Evolutionary conservation across 2,329 filamentous ascomycete genomes (phyloP), one percentile per base, ranked within the genome.

Genomic region (Rasamsonia emersonii): DNA sequence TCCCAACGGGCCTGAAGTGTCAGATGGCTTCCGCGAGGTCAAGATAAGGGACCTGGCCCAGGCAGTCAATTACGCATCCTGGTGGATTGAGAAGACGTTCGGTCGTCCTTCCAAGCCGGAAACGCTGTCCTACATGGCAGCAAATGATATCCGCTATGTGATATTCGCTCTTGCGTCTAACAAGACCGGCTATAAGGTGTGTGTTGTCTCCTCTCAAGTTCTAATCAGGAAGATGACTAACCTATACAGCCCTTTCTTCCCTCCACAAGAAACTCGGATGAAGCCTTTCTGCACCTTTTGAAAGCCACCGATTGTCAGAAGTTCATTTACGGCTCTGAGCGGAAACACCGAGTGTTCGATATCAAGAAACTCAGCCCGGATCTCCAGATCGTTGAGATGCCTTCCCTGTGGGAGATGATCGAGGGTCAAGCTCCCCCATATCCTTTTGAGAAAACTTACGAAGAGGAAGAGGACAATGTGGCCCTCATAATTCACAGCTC

Each of bases 341-440:
- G 25, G 29, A 35, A 6, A 34, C 36, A 9, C 30, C 50, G 33
- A 41, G 42, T 33, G 7, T 78, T 67, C 75, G 50, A 44, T 9
- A 36, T 50, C 3, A 36, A 41, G 4, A 18, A 23, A 3, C 24
- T 42, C 8, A 23, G 30, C 9, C 26, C 40, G 2, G 18, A 24
- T 5, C 34, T 46, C 7, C 15, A 34, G 1, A 28, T 35, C 2
- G 13, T 36, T 10, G 34, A 42, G 17, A 28, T 45, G n/a, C 37
- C 39, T 3, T 23, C 31, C 28, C 37, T 40, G 9, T 39, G 41
- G 33, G 38, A 44, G 6, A 30, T 40, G 3, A 35, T 48, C 14
- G 35, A 24, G 20, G 14, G 7, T 17, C 33, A 31, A 16, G 17
- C 33, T 15, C 30, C 33, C 13, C 29, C 32, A 8, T 54, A 48